Base-by-base conservation (phyloP, 257 asterid genomes). In the Scutellaria minor region DNA sequence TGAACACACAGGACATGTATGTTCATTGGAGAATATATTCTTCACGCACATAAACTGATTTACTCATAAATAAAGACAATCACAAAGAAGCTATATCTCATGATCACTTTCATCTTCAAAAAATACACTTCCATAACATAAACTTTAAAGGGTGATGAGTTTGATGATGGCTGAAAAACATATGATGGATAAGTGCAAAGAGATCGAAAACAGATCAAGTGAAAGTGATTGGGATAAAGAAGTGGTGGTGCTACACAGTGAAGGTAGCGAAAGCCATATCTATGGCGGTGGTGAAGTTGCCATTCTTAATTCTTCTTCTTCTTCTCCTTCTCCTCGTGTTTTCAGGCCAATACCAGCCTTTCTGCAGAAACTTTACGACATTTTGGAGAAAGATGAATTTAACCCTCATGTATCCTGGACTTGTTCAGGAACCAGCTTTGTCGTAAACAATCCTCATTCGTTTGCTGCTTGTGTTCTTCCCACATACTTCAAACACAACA, bases 381-480 rank as follows among this genome's bases (percentile, higher is more conserved):
- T 85, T 73, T 73, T 86, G 72, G 75, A 55, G 24, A 74, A 84
- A 12, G 72, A 63, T 1, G 72, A 73, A 40, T 70, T 75, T 1
- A 72, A 84, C 62, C 48, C 82, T 22, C 48, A 80, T 7, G 69
- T 84, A 0, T 78, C 89, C 0, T 88, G 94, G 94, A 81, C 51
- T 9, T 22, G 73, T 3, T 47, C 70, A 0, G 94, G 94, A 14
- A 75, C 91, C 7, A 82, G 86, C 80, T 80, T 88, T 52, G 70
- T 85, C 58, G 67, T 88, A 22, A 61, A 66, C 71, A 69, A 85
- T 57, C 68, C 75, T 42, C 86, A 80, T 61, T 69, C 44, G 41
- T 85, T 88, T 72, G 79, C 85, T 24, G 79, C 84, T 40, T 55
- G 80, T 45, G 69, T 88, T 68, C 85, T 88, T 41, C 82, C 83